Percentiles rank a stretch among this genome's conserved stretches.
These are phyloP conservation scores for Erodium maritimum DNA, from an alignment of 345 rosid species.

Conservation along the genomic window DNA sequence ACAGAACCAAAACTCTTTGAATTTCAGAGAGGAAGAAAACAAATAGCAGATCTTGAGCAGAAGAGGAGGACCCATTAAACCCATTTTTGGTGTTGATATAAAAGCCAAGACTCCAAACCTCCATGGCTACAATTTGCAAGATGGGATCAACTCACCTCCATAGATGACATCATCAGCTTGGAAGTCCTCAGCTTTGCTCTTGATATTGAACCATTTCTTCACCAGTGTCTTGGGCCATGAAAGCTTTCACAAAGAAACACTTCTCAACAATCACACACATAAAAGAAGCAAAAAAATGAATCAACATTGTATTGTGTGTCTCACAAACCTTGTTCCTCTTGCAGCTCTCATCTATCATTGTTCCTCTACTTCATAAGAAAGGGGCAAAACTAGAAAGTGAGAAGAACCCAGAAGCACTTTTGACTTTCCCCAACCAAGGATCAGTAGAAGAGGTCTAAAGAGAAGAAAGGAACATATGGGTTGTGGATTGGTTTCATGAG, in stretches of 20 bases:
- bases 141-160: slow-evolving; percentile 29
- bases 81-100: slow-evolving; percentile 8
- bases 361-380: slow-evolving; percentile 40
- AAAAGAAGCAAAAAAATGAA: slow-evolving; percentile 11
- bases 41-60: slow-evolving; percentile 29
- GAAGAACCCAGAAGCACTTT: slow-evolving; percentile 8
- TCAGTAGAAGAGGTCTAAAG: slow-evolving; percentile 1
- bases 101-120: slow-evolving; percentile 13
- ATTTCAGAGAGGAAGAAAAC: slow-evolving; percentile 21
- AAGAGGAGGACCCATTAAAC: slow-evolving; percentile 13
- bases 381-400: slow-evolving; percentile 2
- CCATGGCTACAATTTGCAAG: slow-evolving; percentile 8
- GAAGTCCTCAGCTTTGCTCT: slow-evolving; percentile 68
- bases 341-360: slow-evolving; percentile 73
- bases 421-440: slow-evolving; percentile 1
- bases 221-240: slow-evolving; percentile 95
- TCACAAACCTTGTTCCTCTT: slow-evolving; percentile 70
- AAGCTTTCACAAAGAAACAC: slow-evolving; percentile 34
- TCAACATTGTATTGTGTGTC: slow-evolving; percentile 8
- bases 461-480: slow-evolving; percentile 12
- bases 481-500: slow-evolving; percentile 14
- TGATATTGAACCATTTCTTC: slow-evolving; percentile 91
- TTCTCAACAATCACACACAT: slow-evolving; percentile 8
- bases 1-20: too few relatives aligned
- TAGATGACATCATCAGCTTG: slow-evolving; percentile 52